These are phyloP conservation scores for Pichia phayaonensis DNA, from an alignment of 805 yeast genomes.

Conservation along the genomic window DNA sequence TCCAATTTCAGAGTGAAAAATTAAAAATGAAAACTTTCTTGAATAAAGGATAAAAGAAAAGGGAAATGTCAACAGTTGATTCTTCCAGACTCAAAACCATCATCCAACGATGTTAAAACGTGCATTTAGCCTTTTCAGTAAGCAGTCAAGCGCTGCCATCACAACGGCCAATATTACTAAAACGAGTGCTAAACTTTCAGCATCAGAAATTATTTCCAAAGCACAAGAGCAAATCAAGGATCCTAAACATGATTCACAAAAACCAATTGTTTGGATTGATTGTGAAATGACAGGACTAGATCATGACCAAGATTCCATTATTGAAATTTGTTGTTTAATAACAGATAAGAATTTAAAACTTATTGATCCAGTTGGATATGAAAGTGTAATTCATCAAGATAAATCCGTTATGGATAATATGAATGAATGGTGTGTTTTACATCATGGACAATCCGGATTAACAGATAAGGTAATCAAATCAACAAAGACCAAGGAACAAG, in stretches of 20 bases:
- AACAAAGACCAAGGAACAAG: conserved; percentile 46
- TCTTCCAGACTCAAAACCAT: neutral
- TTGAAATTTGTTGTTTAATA: conserved; percentile 84
- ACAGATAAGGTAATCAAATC: conserved; percentile 60
- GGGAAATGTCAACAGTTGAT: neutral
- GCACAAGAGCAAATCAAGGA: conserved; percentile 5
- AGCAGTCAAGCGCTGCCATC: neutral
- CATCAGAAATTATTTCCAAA: conserved; percentile 2
- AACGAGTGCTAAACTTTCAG: neutral
- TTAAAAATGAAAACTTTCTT: neutral
- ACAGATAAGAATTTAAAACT: conserved; percentile 77
- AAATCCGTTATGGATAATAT: conserved; percentile 55
- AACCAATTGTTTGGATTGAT: conserved; percentile 82
- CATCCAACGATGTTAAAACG: neutral
- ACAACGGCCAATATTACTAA: neutral
- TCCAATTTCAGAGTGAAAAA: neutral
- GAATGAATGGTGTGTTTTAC: conserved; percentile 84
- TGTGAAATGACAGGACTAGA: conserved; percentile 98
- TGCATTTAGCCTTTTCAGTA: conserved; percentile 5
- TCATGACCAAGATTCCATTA: conserved; percentile 69
- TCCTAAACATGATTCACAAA: conserved; percentile 7
- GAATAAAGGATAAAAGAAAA: neutral
- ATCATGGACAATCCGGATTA: conserved; percentile 74
- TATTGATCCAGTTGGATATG: conserved; percentile 67
- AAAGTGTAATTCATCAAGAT: conserved; percentile 70